Evolutionary conservation across 108 stramenopile species (phyloP).

Genomic region (Stephanodiscus minutulus): DNA sequence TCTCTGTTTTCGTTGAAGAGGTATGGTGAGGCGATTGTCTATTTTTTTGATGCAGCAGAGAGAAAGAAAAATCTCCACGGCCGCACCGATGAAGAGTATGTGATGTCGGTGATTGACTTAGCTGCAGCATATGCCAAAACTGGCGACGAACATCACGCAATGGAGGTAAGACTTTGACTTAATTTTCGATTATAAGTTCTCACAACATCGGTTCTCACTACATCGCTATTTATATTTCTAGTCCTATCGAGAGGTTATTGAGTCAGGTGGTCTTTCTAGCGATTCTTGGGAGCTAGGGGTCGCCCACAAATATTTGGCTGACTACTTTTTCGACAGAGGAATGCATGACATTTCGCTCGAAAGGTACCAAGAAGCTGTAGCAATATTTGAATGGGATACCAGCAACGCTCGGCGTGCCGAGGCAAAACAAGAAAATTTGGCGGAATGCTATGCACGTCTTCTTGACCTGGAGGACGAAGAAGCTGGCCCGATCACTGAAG

Average conservation of each 20-base stretch:
- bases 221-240: slow-evolving; percentile 6
- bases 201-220: too few relatives aligned
- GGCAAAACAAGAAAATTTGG: slow-evolving; percentile 27
- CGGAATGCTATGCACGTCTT: slow-evolving; percentile 43
- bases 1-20: slow-evolving; percentile 39
- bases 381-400: slow-evolving; percentile 50
- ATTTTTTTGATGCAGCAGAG: slow-evolving; percentile 39
- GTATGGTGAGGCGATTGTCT: slow-evolving; percentile 31
- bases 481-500: slow-evolving; percentile 29
- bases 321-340: slow-evolving; percentile 25
- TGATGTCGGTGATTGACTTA: slow-evolving; percentile 43
- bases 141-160: slow-evolving; percentile 37
- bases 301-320: slow-evolving; percentile 41
- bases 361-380: slow-evolving; percentile 39
- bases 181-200: neutral
- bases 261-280: slow-evolving; percentile 41
- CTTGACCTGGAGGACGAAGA: slow-evolving; percentile 43
- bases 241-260: slow-evolving; percentile 48
- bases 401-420: slow-evolving; percentile 18
- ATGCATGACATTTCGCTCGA: slow-evolving; percentile 32
- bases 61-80: slow-evolving; percentile 31
- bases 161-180: slow-evolving; percentile 27
- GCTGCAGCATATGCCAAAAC: slow-evolving; percentile 45
- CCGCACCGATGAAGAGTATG: slow-evolving; percentile 40
- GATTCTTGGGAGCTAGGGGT: slow-evolving; percentile 57